These are phyloP conservation scores for Coemansia sp. DNA, from an alignment of 192 early-diverging fungal genomes.

Conservation along the genomic window DNA sequence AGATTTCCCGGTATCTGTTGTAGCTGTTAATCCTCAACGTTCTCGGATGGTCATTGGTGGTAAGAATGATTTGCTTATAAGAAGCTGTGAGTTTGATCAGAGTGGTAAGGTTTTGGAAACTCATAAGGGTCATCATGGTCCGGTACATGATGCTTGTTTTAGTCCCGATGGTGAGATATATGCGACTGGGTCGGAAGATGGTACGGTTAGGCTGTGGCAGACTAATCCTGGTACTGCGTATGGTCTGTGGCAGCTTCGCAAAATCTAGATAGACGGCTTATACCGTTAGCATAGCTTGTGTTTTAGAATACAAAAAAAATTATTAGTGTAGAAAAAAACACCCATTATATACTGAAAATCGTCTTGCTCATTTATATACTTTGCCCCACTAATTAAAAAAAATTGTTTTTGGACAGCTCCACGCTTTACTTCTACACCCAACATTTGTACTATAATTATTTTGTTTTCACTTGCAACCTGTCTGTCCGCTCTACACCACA, in stretches of 20 bases:
- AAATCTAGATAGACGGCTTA: constrained; percentile 2
- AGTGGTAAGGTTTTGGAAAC: constrained; percentile 74
- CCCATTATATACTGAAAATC: too few species aligned
- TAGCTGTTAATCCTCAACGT: constrained; percentile 80
- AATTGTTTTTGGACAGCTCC: too few species aligned
- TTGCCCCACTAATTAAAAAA: too few species aligned
- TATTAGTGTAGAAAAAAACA: too few species aligned
- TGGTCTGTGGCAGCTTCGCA: constrained; percentile 77
- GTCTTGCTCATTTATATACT: too few species aligned
- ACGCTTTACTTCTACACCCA: too few species aligned
- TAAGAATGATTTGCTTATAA: constrained; percentile 78
- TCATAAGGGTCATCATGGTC: constrained; percentile 91
- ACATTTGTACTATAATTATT: too few species aligned
- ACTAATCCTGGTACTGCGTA: constrained; percentile 77
- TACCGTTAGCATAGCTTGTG: neutral
- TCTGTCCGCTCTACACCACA: neutral
- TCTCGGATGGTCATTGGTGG: constrained; percentile 81
- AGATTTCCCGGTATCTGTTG: constrained; percentile 73
- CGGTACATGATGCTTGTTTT: constrained; percentile 86
- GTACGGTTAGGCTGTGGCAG: constrained; percentile 91
- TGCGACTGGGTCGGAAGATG: constrained; percentile 90
- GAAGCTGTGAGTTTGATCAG: constrained; percentile 77
- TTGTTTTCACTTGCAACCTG: neutral
- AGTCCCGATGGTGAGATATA: constrained; percentile 92
- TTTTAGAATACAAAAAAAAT: neutral